Percentiles rank a stretch among this genome's conserved stretches.
Conservation (phyloP, 1,284 basidiomycete species). For the Clitocybe nebularis region DNA sequence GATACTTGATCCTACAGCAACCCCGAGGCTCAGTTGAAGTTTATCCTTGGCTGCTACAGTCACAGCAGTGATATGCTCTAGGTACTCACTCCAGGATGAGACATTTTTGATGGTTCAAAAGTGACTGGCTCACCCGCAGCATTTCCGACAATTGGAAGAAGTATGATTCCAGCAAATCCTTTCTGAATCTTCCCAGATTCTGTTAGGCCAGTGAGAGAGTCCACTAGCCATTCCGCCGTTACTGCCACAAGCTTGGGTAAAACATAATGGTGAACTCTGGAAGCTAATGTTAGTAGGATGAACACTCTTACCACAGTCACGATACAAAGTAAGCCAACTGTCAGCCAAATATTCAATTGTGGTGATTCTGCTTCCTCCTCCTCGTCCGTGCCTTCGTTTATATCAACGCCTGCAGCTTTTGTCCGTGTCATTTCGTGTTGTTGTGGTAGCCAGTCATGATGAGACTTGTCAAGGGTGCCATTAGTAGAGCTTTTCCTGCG, state of each 20-base stretch:
- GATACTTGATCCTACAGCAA: constrained; percentile 89
- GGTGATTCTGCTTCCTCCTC: constrained; percentile 47
- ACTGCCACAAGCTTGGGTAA: constrained; percentile 59
- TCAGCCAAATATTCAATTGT: constrained; percentile 49
- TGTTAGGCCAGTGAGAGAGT: constrained; percentile 68
- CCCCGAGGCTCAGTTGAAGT: constrained; percentile 69
- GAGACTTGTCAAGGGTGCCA: too few species aligned
- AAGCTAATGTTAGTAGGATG: constrained; percentile 4
- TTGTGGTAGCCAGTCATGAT: too few species aligned
- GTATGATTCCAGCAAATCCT: constrained; percentile 83
- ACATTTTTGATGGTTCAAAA: not conserved
- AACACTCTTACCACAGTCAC: constrained; percentile 68
- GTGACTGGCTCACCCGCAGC: constrained; percentile 55
- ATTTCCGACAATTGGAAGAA: constrained; percentile 87
- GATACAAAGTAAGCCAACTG: constrained; percentile 48
- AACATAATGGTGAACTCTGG: not conserved
- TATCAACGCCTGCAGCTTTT: constrained; percentile 2
- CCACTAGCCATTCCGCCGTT: constrained; percentile 85
- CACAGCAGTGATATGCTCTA: constrained; percentile 85
- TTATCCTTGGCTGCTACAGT: constrained; percentile 85
- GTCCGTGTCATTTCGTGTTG: too few species aligned
- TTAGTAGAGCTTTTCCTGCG: constrained; percentile 12
- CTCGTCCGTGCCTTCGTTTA: not conserved
- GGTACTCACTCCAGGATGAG: constrained; percentile 1
- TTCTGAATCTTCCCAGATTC: constrained; percentile 49